These are phyloP conservation scores for Amylostereum areolatum DNA, from an alignment of 1,284 basidiomycete species.

Conservation along the genomic window DNA sequence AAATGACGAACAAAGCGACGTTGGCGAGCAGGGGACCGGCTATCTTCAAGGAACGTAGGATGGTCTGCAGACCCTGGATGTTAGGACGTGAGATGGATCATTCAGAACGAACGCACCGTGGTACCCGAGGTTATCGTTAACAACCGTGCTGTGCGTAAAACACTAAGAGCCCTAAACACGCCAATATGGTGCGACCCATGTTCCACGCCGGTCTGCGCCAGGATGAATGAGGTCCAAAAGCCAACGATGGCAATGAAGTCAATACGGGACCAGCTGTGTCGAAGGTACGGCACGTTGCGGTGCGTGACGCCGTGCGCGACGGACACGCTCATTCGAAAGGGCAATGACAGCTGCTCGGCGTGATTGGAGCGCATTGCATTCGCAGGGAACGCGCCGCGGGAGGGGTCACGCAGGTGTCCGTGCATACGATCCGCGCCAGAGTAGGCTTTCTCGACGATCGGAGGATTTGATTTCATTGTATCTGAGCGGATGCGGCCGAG, in stretches of 20 bases:
- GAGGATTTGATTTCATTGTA: slow-evolving; percentile 24
- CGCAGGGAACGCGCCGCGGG: slow-evolving; percentile 42
- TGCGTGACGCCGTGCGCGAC: slow-evolving; percentile 47
- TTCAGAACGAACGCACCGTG: slow-evolving; percentile 45
- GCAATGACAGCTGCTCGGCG: slow-evolving; percentile 45
- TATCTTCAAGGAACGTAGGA: slow-evolving; percentile 89
- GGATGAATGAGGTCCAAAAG: slow-evolving; percentile 78
- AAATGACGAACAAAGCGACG: slow-evolving; percentile 88
- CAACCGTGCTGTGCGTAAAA: slow-evolving; percentile 79
- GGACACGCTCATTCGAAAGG: slow-evolving; percentile 60
- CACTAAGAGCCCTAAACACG: slow-evolving; percentile 86
- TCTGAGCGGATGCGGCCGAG: slow-evolving; percentile 20
- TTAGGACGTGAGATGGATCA: background rate
- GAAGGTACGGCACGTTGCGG: slow-evolving; percentile 77
- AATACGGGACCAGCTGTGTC: slow-evolving; percentile 92
- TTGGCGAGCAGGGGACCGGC: slow-evolving; percentile 85
- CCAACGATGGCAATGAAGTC: slow-evolving; percentile 81
- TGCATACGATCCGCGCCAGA: slow-evolving; percentile 16
- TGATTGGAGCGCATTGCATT: slow-evolving; percentile 43
- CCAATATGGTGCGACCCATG: slow-evolving; percentile 68
- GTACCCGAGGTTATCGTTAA: slow-evolving; percentile 91
- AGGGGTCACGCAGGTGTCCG: slow-evolving; percentile 24
- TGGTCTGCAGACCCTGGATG: slow-evolving; percentile 51
- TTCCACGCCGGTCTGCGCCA: slow-evolving; percentile 68
- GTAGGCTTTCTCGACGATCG: slow-evolving; percentile 26